Percentiles rank a stretch among this genome's conserved stretches.
Evolutionary conservation across 495 filamentous ascomycete species (phyloP).

Genomic region (Penicillium coffeae): DNA sequence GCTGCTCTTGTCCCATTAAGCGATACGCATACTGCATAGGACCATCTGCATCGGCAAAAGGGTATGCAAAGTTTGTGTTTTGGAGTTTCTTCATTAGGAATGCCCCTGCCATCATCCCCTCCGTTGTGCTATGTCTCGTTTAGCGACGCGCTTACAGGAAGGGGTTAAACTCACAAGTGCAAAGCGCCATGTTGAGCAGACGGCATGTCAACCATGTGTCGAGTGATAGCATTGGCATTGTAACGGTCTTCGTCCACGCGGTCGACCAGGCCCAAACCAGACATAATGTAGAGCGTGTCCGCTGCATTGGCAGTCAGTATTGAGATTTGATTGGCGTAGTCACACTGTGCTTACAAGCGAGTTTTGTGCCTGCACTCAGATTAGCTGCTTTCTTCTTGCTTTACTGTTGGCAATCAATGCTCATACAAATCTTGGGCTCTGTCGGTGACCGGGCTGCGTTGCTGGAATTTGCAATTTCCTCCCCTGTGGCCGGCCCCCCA

Average conservation of each 20-base stretch:
- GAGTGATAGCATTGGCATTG: slow-evolving; percentile 30
- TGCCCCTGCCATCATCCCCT: slow-evolving; percentile 31
- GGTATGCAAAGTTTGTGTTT: slow-evolving; percentile 31
- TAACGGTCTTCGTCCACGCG: slow-evolving; percentile 24
- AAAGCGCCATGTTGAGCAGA: slow-evolving; percentile 37
- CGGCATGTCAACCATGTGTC: slow-evolving; percentile 30
- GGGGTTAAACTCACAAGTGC: slow-evolving; percentile 29
- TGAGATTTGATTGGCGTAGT: neutral
- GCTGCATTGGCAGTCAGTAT: slow-evolving; percentile 17
- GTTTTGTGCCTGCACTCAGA: slow-evolving; percentile 11
- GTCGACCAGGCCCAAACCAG: slow-evolving; percentile 32
- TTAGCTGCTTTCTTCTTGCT: neutral
- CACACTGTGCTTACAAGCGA: slow-evolving; percentile 23
- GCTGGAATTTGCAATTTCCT: slow-evolving; percentile 21
- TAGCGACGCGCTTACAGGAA: neutral
- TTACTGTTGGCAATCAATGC: neutral
- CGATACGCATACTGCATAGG: slow-evolving; percentile 35
- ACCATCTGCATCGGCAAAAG: slow-evolving; percentile 30
- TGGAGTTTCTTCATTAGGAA: slow-evolving; percentile 36
- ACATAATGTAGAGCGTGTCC: slow-evolving; percentile 36
- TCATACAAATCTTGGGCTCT: slow-evolving; percentile 19
- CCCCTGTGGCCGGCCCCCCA: slow-evolving; percentile 17
- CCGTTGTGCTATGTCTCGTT: slow-evolving; percentile 25
- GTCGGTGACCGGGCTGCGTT: slow-evolving; percentile 12
- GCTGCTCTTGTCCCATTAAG: slow-evolving; percentile 26